These are phyloP conservation scores for Raphanus raphanistrum DNA, from an alignment of 345 rosid genomes.

Conservation along the genomic window DNA sequence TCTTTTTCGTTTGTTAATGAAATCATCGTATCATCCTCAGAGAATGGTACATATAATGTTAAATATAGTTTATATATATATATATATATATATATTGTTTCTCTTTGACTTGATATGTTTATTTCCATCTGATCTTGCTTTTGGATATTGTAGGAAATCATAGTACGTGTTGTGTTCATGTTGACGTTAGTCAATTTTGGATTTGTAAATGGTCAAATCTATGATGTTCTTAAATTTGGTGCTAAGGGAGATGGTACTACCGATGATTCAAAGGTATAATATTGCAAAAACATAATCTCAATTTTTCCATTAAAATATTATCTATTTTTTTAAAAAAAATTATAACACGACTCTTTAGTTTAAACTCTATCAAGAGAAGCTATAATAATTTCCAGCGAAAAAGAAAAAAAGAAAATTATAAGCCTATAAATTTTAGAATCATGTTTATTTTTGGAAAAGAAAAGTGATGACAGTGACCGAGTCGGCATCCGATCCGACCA, in stretches of 20 bases:
- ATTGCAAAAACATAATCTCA: background rate
- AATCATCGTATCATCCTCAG: background rate
- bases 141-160: conserved; percentile 24
- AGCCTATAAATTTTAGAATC: background rate
- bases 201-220: conserved; percentile 24
- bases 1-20: background rate
- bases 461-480: background rate
- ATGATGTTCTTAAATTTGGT: conserved; percentile 30
- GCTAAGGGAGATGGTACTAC: conserved; percentile 30
- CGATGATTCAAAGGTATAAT: conserved; percentile 28
- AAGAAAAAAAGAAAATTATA: background rate
- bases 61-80: background rate
- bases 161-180: background rate
- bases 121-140: background rate
- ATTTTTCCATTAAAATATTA: background rate
- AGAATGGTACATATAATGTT: conserved; percentile 21
- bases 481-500: no score
- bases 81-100: no score
- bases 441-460: background rate
- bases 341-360: background rate
- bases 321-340: background rate
- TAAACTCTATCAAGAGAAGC: no score
- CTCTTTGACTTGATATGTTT: background rate
- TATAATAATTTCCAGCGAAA: no score
- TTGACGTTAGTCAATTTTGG: background rate